Evolutionary conservation across 306 rosid genomes (phyloP).

Genomic region (Cicer arietinum): DNA sequence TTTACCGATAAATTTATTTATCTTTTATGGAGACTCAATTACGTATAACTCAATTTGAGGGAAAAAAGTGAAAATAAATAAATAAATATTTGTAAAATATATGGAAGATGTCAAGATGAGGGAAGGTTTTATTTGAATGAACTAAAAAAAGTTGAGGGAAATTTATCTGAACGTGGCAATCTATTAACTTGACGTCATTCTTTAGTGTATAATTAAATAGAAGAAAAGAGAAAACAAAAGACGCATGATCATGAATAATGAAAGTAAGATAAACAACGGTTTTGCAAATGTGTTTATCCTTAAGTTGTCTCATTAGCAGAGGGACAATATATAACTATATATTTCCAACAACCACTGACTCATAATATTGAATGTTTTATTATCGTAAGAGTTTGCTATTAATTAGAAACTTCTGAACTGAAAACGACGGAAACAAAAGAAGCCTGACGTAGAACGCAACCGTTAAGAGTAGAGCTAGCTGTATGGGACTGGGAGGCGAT

Average conservation of each 20-base stretch:
- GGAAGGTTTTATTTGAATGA: background rate
- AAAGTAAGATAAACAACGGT: background rate
- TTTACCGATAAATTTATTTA: background rate
- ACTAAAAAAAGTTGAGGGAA: too few relatives aligned
- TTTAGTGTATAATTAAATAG: background rate
- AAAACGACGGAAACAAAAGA: background rate
- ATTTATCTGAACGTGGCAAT: background rate
- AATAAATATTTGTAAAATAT: background rate
- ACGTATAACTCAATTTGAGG: background rate
- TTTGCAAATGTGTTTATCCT: background rate
- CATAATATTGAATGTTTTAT: background rate
- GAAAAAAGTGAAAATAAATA: background rate
- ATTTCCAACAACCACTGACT: conserved; percentile 33
- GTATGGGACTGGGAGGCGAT: background rate
- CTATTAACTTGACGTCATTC: background rate
- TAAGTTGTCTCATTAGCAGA: background rate
- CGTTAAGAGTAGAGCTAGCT: background rate
- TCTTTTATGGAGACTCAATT: background rate
- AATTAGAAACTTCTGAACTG: background rate
- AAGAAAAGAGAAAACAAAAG: background rate
- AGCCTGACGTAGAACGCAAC: background rate
- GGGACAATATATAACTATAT: background rate
- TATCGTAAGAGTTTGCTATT: background rate
- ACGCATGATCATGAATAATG: background rate
- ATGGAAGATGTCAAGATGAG: background rate